Percentiles rank a stretch among this genome's conserved stretches.
phyloP scores from a whole-genome alignment of 2,329 filamentous ascomycete genomes.

The Trichoderma polysporum region DNA sequence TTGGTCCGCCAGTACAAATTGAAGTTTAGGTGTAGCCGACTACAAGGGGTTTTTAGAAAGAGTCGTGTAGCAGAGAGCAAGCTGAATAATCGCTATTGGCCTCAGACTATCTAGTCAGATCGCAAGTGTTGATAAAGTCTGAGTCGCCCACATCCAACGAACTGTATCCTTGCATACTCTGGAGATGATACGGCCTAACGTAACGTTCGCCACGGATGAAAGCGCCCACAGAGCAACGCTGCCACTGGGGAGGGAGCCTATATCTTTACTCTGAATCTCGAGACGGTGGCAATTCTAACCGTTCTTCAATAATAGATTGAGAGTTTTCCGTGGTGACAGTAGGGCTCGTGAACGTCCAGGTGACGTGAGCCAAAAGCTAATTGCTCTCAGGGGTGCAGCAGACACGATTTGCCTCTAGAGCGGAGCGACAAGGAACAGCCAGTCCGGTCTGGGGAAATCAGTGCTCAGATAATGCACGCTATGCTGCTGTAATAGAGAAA shows the following conservation, averaged over 20 bases:
- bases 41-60: constrained; percentile 2
- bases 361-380: constrained; percentile 3
- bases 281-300: neutral
- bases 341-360: neutral
- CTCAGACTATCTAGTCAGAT: constrained; percentile 5
- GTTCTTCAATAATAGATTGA: neutral
- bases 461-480: constrained; percentile 15
- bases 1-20: neutral
- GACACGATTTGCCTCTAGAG: constrained; percentile 16
- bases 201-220: neutral
- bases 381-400: constrained; percentile 12
- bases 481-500: constrained; percentile 14
- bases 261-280: neutral
- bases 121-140: neutral
- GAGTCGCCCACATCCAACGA: constrained; percentile 5
- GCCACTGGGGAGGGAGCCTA: neutral
- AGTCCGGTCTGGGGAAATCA: constrained; percentile 15
- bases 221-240: neutral
- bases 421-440: constrained; percentile 18
- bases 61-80: neutral
- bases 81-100: neutral
- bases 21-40: neutral
- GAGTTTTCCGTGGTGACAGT: neutral
- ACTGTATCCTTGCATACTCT: constrained; percentile 3
- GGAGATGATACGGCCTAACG: neutral